phyloP scores from a whole-genome alignment of 345 rosid genomes.

The Clausena lansium region DNA sequence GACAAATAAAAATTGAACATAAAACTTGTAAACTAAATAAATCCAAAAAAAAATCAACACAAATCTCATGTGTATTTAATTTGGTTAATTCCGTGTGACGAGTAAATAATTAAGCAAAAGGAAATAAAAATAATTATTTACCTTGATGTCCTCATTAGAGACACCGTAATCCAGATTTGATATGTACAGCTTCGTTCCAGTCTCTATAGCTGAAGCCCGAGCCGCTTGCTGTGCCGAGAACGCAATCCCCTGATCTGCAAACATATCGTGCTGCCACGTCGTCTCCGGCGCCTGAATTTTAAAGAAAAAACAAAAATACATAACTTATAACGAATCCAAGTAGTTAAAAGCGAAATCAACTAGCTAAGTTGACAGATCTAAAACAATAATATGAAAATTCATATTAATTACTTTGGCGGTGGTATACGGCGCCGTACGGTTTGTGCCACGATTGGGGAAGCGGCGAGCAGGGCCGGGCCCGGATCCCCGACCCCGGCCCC shows the following conservation, averaged over 20 bases:
- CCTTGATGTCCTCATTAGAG: conserved; percentile 95
- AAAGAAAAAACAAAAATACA: conserved; percentile 20
- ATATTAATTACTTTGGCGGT: conserved; percentile 42
- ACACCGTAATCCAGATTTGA: conserved; percentile 94
- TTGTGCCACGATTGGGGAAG: conserved; percentile 51
- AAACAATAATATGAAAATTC: conserved; percentile 21
- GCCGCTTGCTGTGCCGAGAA: conserved; percentile 43
- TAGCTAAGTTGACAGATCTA: neutral
- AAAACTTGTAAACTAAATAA: neutral
- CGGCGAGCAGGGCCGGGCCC: conserved; percentile 81
- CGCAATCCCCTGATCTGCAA: conserved; percentile 39
- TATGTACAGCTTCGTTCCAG: conserved; percentile 92
- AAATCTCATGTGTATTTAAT: neutral
- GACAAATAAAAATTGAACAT: neutral
- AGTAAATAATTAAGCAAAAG: neutral
- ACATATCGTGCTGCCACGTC: conserved; percentile 93
- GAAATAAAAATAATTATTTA: conserved; percentile 7
- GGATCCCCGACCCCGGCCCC: conserved; percentile 59
- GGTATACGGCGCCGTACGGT: conserved; percentile 64
- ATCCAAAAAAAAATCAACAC: neutral
- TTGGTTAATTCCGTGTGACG: neutral
- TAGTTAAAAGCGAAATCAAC: conserved; percentile 12
- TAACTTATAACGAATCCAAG: conserved; percentile 8
- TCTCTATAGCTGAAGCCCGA: conserved; percentile 67
- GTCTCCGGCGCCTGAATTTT: conserved; percentile 79